phyloP scores from a whole-genome alignment of 129 eudicot genomes.

The Mikania micrantha region DNA sequence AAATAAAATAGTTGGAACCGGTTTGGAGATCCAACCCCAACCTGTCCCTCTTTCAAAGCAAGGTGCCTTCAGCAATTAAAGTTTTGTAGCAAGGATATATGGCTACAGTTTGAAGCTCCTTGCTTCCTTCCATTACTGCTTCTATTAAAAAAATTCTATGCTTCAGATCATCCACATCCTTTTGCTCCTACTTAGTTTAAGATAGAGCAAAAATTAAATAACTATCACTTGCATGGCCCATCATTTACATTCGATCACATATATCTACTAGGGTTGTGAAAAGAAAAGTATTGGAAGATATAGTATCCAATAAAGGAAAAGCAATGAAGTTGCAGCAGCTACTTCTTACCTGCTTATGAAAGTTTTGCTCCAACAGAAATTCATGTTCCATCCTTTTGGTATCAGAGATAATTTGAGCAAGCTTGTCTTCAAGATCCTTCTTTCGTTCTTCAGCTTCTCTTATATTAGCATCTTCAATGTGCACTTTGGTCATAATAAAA shows the following conservation, averaged over 20 bases:
- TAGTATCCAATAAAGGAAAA: not conserved
- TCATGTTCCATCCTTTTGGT: slow-evolving; percentile 39
- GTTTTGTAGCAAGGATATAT: slow-evolving; percentile 53
- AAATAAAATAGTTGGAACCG: not conserved
- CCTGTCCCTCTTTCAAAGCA: not conserved
- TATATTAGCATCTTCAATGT: slow-evolving; percentile 2
- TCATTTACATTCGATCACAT: not conserved
- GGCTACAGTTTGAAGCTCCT: slow-evolving; percentile 58
- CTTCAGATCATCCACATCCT: slow-evolving; percentile 47
- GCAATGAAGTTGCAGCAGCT: slow-evolving; percentile 3
- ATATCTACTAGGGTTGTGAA: not conserved
- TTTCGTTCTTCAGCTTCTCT: slow-evolving; percentile 37
- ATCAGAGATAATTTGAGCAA: slow-evolving; percentile 44
- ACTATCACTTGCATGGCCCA: not conserved
- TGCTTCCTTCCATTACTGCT: slow-evolving; percentile 46
- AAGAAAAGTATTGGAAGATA: not conserved
- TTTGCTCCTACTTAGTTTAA: slow-evolving; percentile 44
- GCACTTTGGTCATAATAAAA: slow-evolving; percentile 16
- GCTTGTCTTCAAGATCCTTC: slow-evolving; percentile 41
- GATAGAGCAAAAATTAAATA: not conserved
- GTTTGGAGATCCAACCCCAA: not conserved
- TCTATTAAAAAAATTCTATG: slow-evolving; percentile 49
- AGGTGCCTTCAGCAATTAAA: not conserved
- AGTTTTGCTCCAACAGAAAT: slow-evolving; percentile 36
- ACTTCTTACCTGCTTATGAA: slow-evolving; percentile 41